These are phyloP conservation scores for Globisporangium splendens DNA, from an alignment of 352 stramenopile genomes.

Conservation along the genomic window DNA sequence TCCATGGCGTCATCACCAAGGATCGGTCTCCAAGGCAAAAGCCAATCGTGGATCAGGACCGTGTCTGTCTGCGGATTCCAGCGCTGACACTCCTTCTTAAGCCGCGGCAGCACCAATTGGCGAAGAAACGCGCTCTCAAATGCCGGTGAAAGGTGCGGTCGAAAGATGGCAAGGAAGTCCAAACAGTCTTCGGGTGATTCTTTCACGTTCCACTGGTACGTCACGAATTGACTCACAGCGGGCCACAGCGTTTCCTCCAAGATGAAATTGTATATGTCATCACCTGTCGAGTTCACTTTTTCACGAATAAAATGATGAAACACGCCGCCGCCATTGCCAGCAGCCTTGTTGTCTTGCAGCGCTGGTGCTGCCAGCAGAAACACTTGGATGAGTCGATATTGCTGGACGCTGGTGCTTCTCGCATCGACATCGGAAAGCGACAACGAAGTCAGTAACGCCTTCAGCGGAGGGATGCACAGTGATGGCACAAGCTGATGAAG, in stretches of 20 bases:
- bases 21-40: constrained; percentile 60
- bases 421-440: constrained; percentile 25
- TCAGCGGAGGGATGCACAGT: constrained; percentile 58
- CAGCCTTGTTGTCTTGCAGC: constrained; percentile 2
- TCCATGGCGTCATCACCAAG: constrained; percentile 40
- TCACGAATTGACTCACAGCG: constrained; percentile 60
- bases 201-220: constrained; percentile 57
- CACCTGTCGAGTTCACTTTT: constrained; percentile 45
- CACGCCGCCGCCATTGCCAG: constrained; percentile 12
- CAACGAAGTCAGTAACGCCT: constrained; percentile 34
- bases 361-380: constrained; percentile 63
- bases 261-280: constrained; percentile 77
- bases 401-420: constrained; percentile 20
- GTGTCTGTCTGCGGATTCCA: constrained; percentile 51
- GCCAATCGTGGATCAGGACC: constrained; percentile 72
- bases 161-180: constrained; percentile 42
- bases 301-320: constrained; percentile 63
- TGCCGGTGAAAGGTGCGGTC: constrained; percentile 39
- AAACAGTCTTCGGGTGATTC: constrained; percentile 31
- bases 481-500: constrained; percentile 67
- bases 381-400: constrained; percentile 52
- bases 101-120: constrained; percentile 58
- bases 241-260: constrained; percentile 77
- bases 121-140: constrained; percentile 56
- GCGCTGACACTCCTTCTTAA: constrained; percentile 66